Percentiles rank a stretch among this genome's conserved stretches.
phyloP scores from a whole-genome alignment of 2,329 filamentous ascomycete genomes.

The Botryotinia calthae region DNA sequence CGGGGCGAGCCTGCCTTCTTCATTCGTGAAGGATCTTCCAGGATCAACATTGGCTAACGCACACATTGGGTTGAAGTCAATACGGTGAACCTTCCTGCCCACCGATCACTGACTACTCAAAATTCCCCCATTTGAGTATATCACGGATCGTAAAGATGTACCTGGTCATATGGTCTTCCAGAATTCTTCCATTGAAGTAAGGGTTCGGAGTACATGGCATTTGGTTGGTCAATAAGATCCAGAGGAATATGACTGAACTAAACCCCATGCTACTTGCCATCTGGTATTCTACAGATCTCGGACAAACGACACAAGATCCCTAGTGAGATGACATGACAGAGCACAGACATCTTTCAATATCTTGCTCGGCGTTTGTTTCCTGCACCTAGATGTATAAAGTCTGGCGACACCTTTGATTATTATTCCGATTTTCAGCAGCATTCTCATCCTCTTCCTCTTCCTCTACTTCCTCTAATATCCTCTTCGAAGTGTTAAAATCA shows the following conservation, averaged over 20 bases:
- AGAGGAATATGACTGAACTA: not conserved
- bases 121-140: not conserved
- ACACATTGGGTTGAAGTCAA: not conserved
- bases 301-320: not conserved
- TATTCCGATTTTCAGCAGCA: not conserved
- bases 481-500: too few species aligned
- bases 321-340: not conserved
- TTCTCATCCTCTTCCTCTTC: not conserved
- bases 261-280: not conserved
- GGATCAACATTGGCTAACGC: not conserved
- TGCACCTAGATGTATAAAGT: not conserved
- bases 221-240: not conserved
- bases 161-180: not conserved
- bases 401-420: not conserved
- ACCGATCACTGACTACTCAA: not conserved
- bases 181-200: not conserved
- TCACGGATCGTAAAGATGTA: not conserved
- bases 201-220: too few species aligned
- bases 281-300: not conserved
- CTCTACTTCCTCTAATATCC: not conserved
- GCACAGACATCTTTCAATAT: not conserved
- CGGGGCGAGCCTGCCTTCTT: not conserved
- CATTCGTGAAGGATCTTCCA: not conserved
- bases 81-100: not conserved
- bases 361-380: not conserved